These are phyloP conservation scores for Ganoderma leucocontextum DNA, from an alignment of 1,284 basidiomycete species.

Conservation along the genomic window DNA sequence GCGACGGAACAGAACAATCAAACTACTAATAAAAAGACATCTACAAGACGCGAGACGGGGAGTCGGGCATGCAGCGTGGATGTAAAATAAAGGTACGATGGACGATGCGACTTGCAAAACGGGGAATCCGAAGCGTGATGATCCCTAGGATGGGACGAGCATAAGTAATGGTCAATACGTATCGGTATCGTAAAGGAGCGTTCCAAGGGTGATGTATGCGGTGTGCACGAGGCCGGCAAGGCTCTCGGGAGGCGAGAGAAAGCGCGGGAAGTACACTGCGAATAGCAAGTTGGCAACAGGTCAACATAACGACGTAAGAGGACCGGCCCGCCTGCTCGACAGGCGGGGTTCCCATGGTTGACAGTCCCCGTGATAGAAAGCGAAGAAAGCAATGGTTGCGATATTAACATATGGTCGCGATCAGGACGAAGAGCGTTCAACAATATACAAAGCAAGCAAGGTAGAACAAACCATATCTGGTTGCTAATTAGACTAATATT, in stretches of 20 bases:
- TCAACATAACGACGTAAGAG: not conserved
- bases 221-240: not conserved
- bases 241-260: not conserved
- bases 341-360: slow-evolving; percentile 10
- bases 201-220: not conserved
- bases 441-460: slow-evolving; percentile 4
- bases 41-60: slow-evolving; percentile 1
- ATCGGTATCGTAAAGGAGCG: slow-evolving; percentile 23
- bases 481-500: slow-evolving; percentile 22
- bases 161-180: slow-evolving; percentile 7
- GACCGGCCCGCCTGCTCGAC: slow-evolving; percentile 12
- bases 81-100: slow-evolving; percentile 1
- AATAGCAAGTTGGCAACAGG: not conserved
- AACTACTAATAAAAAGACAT: slow-evolving; percentile 19
- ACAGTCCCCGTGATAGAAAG: not conserved
- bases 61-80: not conserved
- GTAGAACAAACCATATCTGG: not conserved
- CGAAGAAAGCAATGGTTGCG: slow-evolving; percentile 10
- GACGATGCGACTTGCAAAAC: not conserved
- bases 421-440: slow-evolving; percentile 2
- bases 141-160: not conserved
- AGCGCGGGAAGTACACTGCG: not conserved
- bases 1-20: not conserved
- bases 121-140: not conserved
- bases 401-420: slow-evolving; percentile 12